Conservation (phyloP, 306 rosid species). For the Casuarina cunninghamiana region DNA sequence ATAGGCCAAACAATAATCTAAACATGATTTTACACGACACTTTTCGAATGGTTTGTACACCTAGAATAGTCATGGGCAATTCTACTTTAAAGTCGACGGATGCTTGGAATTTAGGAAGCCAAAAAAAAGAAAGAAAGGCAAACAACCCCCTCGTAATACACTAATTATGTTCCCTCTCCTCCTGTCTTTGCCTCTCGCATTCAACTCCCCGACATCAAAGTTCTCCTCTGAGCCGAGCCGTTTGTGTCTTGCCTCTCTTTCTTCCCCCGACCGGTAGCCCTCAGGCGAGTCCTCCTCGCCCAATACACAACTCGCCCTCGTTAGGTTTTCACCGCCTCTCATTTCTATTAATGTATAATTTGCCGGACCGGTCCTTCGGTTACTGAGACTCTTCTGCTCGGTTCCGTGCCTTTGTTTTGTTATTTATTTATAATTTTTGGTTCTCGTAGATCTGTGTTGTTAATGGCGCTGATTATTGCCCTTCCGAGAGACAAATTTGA, state of each 20-base stretch:
- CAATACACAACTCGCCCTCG: neutral
- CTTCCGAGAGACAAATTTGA: neutral
- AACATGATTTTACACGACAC: no score
- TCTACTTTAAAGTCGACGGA: no score
- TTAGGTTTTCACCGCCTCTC: neutral
- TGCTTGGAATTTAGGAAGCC: no score
- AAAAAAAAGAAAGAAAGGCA: no score
- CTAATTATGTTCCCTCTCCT: neutral
- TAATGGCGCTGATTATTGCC: neutral
- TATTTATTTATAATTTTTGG: neutral
- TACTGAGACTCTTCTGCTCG: no score
- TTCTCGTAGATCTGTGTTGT: slow-evolving; percentile 1
- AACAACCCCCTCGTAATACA: no score
- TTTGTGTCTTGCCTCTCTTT: neutral
- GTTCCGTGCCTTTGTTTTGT: neutral
- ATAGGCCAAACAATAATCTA: no score
- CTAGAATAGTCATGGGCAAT: no score
- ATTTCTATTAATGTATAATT: neutral
- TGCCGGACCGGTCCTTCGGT: no score
- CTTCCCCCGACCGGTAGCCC: neutral
- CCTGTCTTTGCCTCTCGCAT: neutral
- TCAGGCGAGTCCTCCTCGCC: neutral
- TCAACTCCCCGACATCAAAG: neutral
- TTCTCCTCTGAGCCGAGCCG: neutral
- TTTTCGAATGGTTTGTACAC: no score